These are phyloP conservation scores for Schizothecium vesticola DNA, from an alignment of 495 filamentous ascomycete genomes.

Conservation along the genomic window DNA sequence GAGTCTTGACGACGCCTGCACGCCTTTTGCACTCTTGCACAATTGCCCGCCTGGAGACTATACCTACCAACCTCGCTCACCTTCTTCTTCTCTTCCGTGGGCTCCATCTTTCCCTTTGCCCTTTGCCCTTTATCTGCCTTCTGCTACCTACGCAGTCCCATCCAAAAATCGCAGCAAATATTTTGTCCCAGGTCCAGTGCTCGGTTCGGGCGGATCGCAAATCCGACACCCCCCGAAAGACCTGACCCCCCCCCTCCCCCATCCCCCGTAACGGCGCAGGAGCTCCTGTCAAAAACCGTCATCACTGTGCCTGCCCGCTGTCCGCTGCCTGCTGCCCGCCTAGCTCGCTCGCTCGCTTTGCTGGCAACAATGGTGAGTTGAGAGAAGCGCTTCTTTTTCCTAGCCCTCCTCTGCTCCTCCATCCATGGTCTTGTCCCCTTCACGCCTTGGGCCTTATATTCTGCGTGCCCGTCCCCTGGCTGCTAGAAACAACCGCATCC, in stretches of 20 bases:
- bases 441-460: neutral
- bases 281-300: conserved; percentile 11
- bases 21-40: neutral
- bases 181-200: neutral
- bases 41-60: neutral
- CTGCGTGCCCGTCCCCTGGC: neutral
- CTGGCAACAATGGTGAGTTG: conserved; percentile 13
- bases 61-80: neutral
- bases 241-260: neutral
- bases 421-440: neutral
- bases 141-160: neutral
- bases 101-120: neutral
- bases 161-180: neutral
- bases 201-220: neutral
- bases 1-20: neutral
- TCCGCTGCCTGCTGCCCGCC: neutral
- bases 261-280: neutral
- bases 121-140: neutral
- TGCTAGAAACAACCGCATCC: neutral
- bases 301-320: conserved; percentile 6
- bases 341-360: neutral
- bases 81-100: neutral
- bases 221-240: neutral
- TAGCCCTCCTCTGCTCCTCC: neutral
- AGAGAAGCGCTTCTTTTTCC: neutral